Conservation (phyloP, 2,329 filamentous ascomycete genomes). For the Arthrobotrys megalospora region DNA sequence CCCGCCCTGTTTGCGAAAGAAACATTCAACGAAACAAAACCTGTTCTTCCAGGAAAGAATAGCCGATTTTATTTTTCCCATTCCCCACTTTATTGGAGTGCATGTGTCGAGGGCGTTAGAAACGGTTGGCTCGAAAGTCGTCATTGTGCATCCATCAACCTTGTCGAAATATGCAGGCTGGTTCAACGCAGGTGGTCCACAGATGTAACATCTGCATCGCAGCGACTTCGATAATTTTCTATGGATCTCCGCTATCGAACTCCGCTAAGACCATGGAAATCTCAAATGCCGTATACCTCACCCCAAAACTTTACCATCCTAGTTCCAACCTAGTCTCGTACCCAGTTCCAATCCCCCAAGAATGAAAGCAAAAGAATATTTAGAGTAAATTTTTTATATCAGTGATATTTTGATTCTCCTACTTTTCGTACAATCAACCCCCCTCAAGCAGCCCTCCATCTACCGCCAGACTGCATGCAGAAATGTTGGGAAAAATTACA, state of each 20-base stretch:
- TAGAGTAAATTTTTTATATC: neutral
- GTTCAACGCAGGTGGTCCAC: neutral
- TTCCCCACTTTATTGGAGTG: neutral
- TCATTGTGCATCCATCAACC: slow-evolving; percentile 25
- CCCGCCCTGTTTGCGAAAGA: neutral
- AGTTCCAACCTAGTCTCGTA: no score
- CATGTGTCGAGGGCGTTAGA: slow-evolving; percentile 1
- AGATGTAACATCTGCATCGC: neutral
- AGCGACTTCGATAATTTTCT: neutral
- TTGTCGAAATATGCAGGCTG: slow-evolving; percentile 11
- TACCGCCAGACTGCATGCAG: slow-evolving; percentile 5
- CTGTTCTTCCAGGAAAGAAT: neutral
- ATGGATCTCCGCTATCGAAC: no score
- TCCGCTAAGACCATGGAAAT: no score
- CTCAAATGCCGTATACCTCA: no score
- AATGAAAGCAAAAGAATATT: no score
- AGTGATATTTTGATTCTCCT: neutral
- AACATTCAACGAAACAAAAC: slow-evolving; percentile 11
- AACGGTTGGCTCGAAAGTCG: slow-evolving; percentile 8
- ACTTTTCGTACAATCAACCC: neutral
- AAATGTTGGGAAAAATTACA: neutral
- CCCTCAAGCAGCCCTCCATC: neutral
- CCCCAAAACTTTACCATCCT: no score
- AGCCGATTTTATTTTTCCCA: neutral
- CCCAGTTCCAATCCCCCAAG: no score